Conservation (phyloP, 208 protist species). For the Crithidia bombi region DNA sequence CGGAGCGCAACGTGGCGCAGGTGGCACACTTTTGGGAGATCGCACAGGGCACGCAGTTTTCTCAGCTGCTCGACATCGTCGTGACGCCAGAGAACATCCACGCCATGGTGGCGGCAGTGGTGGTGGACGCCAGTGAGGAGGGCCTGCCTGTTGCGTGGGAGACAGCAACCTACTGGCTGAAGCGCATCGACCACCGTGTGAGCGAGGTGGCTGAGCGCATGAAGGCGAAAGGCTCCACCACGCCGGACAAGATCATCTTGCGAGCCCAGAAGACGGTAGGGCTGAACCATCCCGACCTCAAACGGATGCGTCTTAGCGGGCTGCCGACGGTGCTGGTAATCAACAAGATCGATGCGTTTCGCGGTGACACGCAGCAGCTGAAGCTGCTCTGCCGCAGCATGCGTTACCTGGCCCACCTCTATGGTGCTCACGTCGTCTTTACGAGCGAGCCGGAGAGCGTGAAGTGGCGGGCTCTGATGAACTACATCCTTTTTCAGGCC, state of each 20-base stretch:
- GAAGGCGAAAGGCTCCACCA: constrained; percentile 74
- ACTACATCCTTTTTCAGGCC: constrained; percentile 77
- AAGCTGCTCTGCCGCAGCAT: constrained; percentile 71
- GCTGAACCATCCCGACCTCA: constrained; percentile 72
- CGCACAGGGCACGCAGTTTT: constrained; percentile 80
- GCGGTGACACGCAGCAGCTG: constrained; percentile 53
- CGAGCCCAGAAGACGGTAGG: constrained; percentile 71
- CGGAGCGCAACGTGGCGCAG: constrained; percentile 78
- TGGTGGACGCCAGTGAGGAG: constrained; percentile 71
- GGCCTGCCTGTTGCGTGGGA: constrained; percentile 66
- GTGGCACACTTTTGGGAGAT: constrained; percentile 93
- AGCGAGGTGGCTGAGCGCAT: constrained; percentile 76
- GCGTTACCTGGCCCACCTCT: constrained; percentile 84
- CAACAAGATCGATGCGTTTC: constrained; percentile 86
- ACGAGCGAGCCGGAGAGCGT: constrained; percentile 63
- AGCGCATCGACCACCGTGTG: constrained; percentile 70
- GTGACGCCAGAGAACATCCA: constrained; percentile 90
- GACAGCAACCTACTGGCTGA: constrained; percentile 75
- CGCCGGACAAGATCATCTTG: constrained; percentile 77
- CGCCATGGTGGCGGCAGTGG: constrained; percentile 65
- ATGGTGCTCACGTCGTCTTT: constrained; percentile 80
- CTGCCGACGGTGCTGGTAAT: constrained; percentile 86
- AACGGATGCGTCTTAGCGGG: constrained; percentile 77
- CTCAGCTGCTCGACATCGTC: constrained; percentile 86
- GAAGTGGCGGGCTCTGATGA: constrained; percentile 72